Conservation (phyloP, 441 rosid genomes). For the Gossypium schwendimanii region DNA sequence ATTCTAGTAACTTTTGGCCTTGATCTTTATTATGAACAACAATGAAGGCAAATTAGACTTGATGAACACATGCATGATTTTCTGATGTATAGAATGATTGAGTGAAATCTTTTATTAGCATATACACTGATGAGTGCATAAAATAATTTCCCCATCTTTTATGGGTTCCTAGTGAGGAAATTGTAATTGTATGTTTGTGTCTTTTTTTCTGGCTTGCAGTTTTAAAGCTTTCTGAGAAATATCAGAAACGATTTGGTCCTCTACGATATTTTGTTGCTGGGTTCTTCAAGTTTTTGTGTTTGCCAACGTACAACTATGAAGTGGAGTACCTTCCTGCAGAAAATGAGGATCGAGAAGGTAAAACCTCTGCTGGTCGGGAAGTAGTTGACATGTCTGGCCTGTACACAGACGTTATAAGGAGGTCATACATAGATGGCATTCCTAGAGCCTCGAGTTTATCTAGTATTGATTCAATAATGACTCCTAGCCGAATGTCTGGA, state of each 20-base stretch:
- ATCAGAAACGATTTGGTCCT: constrained; percentile 95
- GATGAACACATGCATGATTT: background rate
- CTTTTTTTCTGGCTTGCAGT: constrained; percentile 42
- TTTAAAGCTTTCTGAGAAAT: constrained; percentile 89
- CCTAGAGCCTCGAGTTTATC: constrained; percentile 98
- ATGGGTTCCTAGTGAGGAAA: background rate
- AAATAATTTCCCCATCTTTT: background rate
- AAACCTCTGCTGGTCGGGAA: constrained; percentile 31
- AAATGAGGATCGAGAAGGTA: constrained; percentile 59
- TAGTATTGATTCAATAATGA: constrained; percentile 94
- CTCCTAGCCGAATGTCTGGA: constrained; percentile 69
- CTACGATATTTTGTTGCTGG: constrained; percentile 97
- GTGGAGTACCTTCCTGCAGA: constrained; percentile 88
- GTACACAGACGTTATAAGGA: constrained; percentile 73
- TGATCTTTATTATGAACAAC: background rate
- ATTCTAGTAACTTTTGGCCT: background rate
- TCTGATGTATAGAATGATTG: background rate
- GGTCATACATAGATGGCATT: constrained; percentile 69
- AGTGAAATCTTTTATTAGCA: background rate
- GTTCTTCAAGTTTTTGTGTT: constrained; percentile 86
- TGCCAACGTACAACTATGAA: constrained; percentile 90
- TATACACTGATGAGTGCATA: background rate
- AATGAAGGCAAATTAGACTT: background rate
- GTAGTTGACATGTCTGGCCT: constrained; percentile 70
- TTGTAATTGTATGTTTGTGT: background rate